Evolutionary conservation across 2,329 filamentous ascomycete genomes (phyloP).

Genomic region (Corynespora cassiicola): DNA sequence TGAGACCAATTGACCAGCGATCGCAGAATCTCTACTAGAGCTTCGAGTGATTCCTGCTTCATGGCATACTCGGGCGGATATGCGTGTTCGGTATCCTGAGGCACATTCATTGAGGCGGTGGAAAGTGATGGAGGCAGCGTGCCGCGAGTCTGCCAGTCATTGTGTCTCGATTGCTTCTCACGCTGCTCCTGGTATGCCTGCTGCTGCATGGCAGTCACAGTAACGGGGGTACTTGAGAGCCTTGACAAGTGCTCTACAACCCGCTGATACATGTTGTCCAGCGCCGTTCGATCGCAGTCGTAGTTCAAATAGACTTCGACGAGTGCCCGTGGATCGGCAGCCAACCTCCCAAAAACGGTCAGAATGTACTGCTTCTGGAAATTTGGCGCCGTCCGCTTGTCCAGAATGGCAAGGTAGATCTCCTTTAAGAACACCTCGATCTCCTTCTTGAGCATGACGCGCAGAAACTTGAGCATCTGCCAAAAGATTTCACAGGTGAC

Average conservation of each 20-base stretch:
- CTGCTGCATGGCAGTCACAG: conserved; percentile 78
- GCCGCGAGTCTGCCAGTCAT: conserved; percentile 87
- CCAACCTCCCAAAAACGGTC: conserved; percentile 81
- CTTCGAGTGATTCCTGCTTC: conserved; percentile 88
- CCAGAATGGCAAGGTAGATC: conserved; percentile 91
- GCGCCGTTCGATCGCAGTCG: conserved; percentile 88
- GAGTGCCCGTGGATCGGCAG: conserved; percentile 82
- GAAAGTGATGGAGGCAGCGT: conserved; percentile 87
- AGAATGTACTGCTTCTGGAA: conserved; percentile 95
- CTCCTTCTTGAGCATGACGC: conserved; percentile 96
- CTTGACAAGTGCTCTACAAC: conserved; percentile 93
- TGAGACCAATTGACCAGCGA: conserved; percentile 94
- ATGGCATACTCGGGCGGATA: conserved; percentile 89
- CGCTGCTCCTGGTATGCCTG: conserved; percentile 85
- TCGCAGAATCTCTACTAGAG: conserved; percentile 83
- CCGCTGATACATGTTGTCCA: conserved; percentile 96
- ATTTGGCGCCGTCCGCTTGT: conserved; percentile 82
- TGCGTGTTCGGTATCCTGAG: conserved; percentile 67
- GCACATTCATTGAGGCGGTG: conserved; percentile 71
- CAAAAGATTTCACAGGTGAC: conserved; percentile 98
- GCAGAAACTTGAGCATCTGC: conserved; percentile 93
- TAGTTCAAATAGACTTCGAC: conserved; percentile 98
- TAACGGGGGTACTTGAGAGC: conserved; percentile 79
- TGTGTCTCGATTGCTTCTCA: conserved; percentile 63
- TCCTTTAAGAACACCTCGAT: conserved; percentile 98